Base-by-base conservation (phyloP, 306 rosid genomes). In the Prunus dulcis region DNA sequence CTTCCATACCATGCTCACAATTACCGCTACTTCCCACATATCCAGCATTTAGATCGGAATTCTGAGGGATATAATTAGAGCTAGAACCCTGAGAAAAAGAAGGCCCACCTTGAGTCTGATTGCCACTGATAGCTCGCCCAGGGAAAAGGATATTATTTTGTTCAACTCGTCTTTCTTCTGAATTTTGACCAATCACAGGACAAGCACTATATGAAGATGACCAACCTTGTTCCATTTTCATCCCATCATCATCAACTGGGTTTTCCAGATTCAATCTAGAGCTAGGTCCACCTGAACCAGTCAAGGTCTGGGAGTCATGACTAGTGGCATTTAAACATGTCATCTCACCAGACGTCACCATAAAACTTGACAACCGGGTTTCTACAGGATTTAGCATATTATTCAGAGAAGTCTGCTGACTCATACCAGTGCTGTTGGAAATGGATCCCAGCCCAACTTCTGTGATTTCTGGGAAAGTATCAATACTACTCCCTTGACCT, bases 61-160 rank as follows among this genome's bases (percentile, higher is more conserved):
- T 79, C 50, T 83, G 93, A 58, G 67, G 69, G 58, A 80, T 38
- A 76, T 73, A 83, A 65, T 27, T 85, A 30, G 91, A 82, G 85
- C 93, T 85, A 61, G 96, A 90, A 76, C 90, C 96, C 75, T 82
- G 91, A 56, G 83, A 82, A 84, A 86, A 84, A 52, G 87, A 81
- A 72, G 88, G 84, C 64, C 81, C 88, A 28, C 74, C 79, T 87
- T 90, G 85, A 57, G 84, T 77, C 76, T 81, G 91, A 77, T 83
- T 87, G 70, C 86, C 89, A 79, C 69, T 79, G 19, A 81, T 74
- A 68, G 85, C 76, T 58, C 84, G 80, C 71, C 80, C 80, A 60
- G 89, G 91, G 78, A 82, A 91, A 71, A 65, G 81, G 56, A 74
- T 66, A 81, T 78, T 66, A 81, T 78, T 75, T 66, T 82, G 64